A percentile compares a stretch with the other conserved stretches of the same genome.
Conservation (phyloP, 495 filamentous ascomycete species). For the Parmelia sp. region DNA sequence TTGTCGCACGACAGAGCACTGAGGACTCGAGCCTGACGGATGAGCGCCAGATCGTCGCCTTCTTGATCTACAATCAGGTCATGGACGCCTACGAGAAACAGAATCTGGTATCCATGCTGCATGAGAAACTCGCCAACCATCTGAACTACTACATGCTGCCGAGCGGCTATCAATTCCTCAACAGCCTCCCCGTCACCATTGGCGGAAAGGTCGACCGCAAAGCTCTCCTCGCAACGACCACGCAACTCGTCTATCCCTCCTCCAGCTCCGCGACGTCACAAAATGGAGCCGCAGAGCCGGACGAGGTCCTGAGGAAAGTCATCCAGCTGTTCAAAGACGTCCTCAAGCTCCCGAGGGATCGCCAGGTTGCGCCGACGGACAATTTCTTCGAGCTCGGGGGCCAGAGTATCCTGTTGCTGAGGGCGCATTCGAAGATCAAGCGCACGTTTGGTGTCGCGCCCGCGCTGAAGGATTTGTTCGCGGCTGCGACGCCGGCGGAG, state of each 20-base stretch:
- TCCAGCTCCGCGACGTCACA: background rate
- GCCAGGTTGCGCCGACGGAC: slow-evolving; percentile 17
- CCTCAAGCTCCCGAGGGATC: slow-evolving; percentile 24
- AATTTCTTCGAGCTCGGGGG: slow-evolving; percentile 34
- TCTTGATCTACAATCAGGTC: slow-evolving; percentile 19
- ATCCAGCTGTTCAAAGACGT: slow-evolving; percentile 23
- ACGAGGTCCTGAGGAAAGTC: slow-evolving; percentile 19
- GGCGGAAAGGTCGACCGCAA: slow-evolving; percentile 30
- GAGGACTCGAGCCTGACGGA: slow-evolving; percentile 16
- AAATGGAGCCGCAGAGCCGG: background rate
- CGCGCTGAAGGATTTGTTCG: slow-evolving; percentile 25
- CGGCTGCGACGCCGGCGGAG: slow-evolving; percentile 22
- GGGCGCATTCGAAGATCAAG: slow-evolving; percentile 28
- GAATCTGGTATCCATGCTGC: slow-evolving; percentile 18
- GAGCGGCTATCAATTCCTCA: slow-evolving; percentile 29
- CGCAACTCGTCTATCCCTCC: slow-evolving; percentile 25
- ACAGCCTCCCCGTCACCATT: slow-evolving; percentile 28
- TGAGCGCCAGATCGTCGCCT: slow-evolving; percentile 27
- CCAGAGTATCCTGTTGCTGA: slow-evolving; percentile 28
- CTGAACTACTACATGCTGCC: slow-evolving; percentile 32
- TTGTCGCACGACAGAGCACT: slow-evolving; percentile 11
- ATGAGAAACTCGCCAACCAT: slow-evolving; percentile 21
- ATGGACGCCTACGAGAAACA: slow-evolving; percentile 17
- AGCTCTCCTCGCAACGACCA: slow-evolving; percentile 20
- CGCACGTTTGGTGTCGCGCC: slow-evolving; percentile 23